Evolutionary conservation across 1,284 basidiomycete genomes (phyloP), one percentile per base, ranked within the genome.

Genomic region (Apiotrichum akiyoshidainum): DNA sequence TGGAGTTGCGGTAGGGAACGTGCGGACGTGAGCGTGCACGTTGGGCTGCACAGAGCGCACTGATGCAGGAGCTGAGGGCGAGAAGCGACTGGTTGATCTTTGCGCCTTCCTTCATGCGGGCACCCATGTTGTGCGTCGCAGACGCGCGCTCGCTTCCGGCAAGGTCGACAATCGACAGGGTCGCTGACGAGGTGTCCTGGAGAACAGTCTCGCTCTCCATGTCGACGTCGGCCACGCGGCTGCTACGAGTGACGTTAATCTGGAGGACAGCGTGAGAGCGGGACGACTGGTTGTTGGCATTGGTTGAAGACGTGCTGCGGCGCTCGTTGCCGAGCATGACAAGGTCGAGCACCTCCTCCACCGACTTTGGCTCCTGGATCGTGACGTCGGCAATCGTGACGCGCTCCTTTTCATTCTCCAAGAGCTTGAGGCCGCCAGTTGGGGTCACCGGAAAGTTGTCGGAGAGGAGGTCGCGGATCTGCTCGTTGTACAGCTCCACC

Each of bases 1-100:
- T 97, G 80, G 90, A 93, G 80, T 97, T 94, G 55, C 94, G 86
- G 76, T 96, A 98, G 0, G 94, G 94, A 11, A 98, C 83, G 73
- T 97, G 94, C 34, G 89, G 88, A 31, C 86, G 87, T 31, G 87
- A 87, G 2, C 91, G 90, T 58, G 64, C 69, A 85, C 89, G 78
- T 16, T 72, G 68, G 88, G 92, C 80, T 40, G 65, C 60, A 50
- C 93, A 97, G 49, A 98, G 86, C 6, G 94, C 92, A 67, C 94
- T 95, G 79, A 98, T 97, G 78, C 93, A 96, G 76, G 93, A 95
- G 39, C 92, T 92, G 35, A 98, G 84, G 5, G 94, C 92, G 50
- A 98, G 86, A 8, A 98, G 84, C 17, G 92, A 96, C 78, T 96
- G 93, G 81, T 98, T 97, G 81, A 97, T 97, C 72, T 96, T 95